Evolutionary conservation across 1,284 basidiomycete species (phyloP).

Genomic region (Leccinum huronense): DNA sequence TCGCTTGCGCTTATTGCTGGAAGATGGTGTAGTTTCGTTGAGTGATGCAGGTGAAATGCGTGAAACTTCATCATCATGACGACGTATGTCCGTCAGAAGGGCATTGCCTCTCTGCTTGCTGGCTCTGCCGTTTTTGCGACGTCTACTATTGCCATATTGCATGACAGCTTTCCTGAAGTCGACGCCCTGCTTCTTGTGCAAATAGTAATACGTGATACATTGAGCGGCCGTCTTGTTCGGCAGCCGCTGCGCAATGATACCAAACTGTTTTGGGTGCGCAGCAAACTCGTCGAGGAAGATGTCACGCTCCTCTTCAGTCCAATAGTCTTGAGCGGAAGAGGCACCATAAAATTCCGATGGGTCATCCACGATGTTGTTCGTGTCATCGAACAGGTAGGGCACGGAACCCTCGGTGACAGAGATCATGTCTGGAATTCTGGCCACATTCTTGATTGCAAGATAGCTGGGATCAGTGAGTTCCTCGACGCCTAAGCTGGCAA

Average conservation of each 20-base stretch:
- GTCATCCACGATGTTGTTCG: conserved; percentile 78
- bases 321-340: conserved; percentile 69
- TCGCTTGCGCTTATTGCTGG: conserved; percentile 35
- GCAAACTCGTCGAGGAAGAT: conserved; percentile 83
- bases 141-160: conserved; percentile 62
- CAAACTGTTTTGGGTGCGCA: conserved; percentile 91
- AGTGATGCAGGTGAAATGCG: conserved; percentile 37
- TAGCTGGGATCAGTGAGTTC: conserved; percentile 90
- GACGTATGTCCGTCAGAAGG: conserved; percentile 72
- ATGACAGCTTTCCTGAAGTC: conserved; percentile 80
- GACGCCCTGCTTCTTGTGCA: conserved; percentile 87
- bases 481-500: conserved; percentile 88
- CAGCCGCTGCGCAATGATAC: conserved; percentile 77
- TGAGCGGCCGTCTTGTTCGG: conserved; percentile 86
- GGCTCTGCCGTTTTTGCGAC: conserved; percentile 55
- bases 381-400: conserved; percentile 76
- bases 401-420: conserved; percentile 62
- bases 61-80: conserved; percentile 69
- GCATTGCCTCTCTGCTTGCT: conserved; percentile 77
- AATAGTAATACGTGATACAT: conserved; percentile 93
- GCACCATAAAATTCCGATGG: conserved; percentile 79
- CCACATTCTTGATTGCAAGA: conserved; percentile 85
- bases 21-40: conserved; percentile 31
- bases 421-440: conserved; percentile 90
- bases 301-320: conserved; percentile 85